Evolutionary conservation across 2,329 filamentous ascomycete genomes (phyloP), one percentile per base, ranked within the genome.

Genomic region (Alternaria arbusti): DNA sequence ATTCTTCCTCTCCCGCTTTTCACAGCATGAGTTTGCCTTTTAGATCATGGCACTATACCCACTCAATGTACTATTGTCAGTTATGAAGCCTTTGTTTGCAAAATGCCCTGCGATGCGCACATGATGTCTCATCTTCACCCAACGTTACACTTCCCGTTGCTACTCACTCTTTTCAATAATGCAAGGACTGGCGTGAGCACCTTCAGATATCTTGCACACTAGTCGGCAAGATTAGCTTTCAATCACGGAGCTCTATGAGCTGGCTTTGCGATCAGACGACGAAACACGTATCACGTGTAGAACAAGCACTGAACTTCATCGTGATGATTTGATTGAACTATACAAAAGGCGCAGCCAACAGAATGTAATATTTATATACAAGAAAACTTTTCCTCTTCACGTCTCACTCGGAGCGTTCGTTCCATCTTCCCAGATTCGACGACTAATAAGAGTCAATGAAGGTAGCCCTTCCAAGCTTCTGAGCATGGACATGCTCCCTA

Each of bases 31-130:
- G 40, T 54, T 58, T 49, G 55, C 55, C 40, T 40, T 40, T 49
- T 28, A 36, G 22, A 22, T 54, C 22, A 62, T 59, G 61, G 61
- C 61, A 63, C 51, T 63, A 63, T 63, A 63, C 61, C 61, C 61
- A 50, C 32, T 59, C 56, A 59, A 46, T 55, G 50, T 47, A 47
- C 17, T 28, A 49, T 49, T 43, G 28, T 36, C 50, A 25, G n/a
- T 23, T 36, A 36, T 12, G 17, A 52, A 52, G 20, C 22, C 9
- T 25, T 40, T 52, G 13, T 40, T 25, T 11, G 2, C 20, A 36
- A 7, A 0, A 17, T 49, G 20, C 45, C 15, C 6, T 15, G 15
- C 23, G 3, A 49, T 11, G 23, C 10, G 4, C 4, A n/a, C n/a
- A 10, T 40, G n/a, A 40, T 3, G 9, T 17, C 5, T 6, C 5